phyloP scores from a whole-genome alignment of 106 monocot species.

The Triglochin maritima region DNA sequence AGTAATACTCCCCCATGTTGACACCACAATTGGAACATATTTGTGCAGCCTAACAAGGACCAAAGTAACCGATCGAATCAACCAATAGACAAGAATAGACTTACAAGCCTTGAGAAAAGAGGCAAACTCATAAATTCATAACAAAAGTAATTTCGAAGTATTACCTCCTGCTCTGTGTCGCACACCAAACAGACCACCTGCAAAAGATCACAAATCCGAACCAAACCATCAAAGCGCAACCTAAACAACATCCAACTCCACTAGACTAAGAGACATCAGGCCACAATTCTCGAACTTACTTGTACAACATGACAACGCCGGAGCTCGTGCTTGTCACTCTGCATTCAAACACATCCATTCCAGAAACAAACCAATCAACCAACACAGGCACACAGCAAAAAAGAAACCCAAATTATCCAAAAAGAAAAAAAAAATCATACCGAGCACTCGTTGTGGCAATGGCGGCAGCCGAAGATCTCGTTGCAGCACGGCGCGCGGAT shows the following conservation, averaged over 20 bases:
- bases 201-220: too few relatives aligned
- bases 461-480: constrained; percentile 66
- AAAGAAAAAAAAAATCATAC: constrained; percentile 27
- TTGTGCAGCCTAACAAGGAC: constrained; percentile 32
- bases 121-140: not conserved
- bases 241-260: not conserved
- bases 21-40: constrained; percentile 67
- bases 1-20: constrained; percentile 81
- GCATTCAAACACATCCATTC: too few relatives aligned
- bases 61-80: too few relatives aligned
- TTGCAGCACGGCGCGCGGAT: constrained; percentile 84
- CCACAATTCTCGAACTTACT: constrained; percentile 14
- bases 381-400: not conserved
- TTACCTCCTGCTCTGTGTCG: constrained; percentile 65
- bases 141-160: not conserved
- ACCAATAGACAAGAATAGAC: too few relatives aligned
- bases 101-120: too few relatives aligned
- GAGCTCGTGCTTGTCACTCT: constrained; percentile 44
- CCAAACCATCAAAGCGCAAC: not conserved
- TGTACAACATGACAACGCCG: constrained; percentile 34
- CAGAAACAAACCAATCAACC: not conserved
- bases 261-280: not conserved
- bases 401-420: too few relatives aligned
- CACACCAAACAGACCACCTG: constrained; percentile 86
- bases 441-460: constrained; percentile 80